phyloP scores from a whole-genome alignment of 2,329 filamentous ascomycete species.

The Periconia digitata region DNA sequence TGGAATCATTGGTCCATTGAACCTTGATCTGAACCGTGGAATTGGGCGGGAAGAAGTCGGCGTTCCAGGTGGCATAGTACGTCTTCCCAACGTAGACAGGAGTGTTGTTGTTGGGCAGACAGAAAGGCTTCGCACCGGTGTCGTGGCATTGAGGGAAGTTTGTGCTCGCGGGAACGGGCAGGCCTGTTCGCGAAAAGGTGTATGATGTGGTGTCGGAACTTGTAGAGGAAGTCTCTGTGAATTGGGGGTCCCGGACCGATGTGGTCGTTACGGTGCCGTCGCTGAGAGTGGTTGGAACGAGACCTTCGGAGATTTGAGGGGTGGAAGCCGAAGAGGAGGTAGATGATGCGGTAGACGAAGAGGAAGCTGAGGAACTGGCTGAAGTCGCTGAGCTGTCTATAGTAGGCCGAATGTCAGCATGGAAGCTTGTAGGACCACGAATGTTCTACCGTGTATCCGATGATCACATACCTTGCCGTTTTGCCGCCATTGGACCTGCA shows the following conservation, averaged over 20 bases:
- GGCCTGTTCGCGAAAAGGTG: constrained; percentile 11
- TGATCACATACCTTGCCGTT: constrained; percentile 20
- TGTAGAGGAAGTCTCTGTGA: constrained; percentile 1
- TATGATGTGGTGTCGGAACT: constrained; percentile 7
- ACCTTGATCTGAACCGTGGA: constrained; percentile 27
- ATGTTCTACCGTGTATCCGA: background rate
- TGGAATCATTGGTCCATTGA: constrained; percentile 40
- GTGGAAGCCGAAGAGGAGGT: constrained; percentile 12
- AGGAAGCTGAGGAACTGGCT: background rate
- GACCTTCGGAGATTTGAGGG: constrained; percentile 13
- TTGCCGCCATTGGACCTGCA: constrained; percentile 19
- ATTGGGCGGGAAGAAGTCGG: constrained; percentile 16
- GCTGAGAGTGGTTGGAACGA: constrained; percentile 21
- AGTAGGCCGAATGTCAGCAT: background rate
- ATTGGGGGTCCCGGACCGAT: constrained; percentile 14
- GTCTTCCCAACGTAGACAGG: constrained; percentile 41
- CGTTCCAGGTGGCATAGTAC: constrained; percentile 39
- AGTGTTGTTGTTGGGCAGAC: constrained; percentile 36
- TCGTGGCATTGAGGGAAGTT: constrained; percentile 36
- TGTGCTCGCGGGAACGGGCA: constrained; percentile 12
- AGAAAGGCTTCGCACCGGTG: constrained; percentile 33
- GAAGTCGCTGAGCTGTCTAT: constrained; percentile 2
- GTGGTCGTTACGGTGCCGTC: constrained; percentile 21
- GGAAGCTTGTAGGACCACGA: background rate
- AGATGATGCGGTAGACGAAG: background rate